Conservation (phyloP, 805 yeast genomes). For the Wickerhamomyces strasburgensis region DNA sequence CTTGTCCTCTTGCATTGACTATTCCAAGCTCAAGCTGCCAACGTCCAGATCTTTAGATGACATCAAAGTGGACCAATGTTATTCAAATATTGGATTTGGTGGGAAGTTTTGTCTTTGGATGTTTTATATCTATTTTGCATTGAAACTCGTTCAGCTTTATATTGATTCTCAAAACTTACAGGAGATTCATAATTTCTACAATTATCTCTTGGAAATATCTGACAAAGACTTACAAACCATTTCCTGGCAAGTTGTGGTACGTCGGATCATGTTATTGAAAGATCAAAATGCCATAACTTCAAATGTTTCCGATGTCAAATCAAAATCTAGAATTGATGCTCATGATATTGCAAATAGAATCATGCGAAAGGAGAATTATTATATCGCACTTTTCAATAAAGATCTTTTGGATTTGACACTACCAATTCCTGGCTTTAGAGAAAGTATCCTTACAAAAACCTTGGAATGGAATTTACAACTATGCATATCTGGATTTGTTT, state of each 20-base stretch:
- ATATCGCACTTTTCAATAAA: conserved; percentile 84
- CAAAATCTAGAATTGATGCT: conserved; percentile 77
- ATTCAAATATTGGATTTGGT: conserved; percentile 39
- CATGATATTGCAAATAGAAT: conserved; percentile 93
- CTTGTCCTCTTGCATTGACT: conserved; percentile 77
- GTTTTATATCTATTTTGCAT: conserved; percentile 46
- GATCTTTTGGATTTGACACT: conserved; percentile 65
- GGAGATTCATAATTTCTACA: conserved; percentile 76
- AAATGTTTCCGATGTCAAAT: conserved; percentile 51
- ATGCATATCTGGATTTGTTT: conserved; percentile 81
- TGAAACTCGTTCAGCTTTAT: conserved; percentile 51
- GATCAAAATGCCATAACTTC: conserved; percentile 68
- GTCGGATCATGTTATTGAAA: conserved; percentile 64
- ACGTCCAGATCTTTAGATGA: conserved; percentile 25
- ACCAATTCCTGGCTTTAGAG: conserved; percentile 42
- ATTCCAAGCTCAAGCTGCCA: conserved; percentile 37
- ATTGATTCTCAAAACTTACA: conserved; percentile 61
- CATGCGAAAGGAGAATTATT: conserved; percentile 91
- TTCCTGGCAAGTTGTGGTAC: conserved; percentile 85
- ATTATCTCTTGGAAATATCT: conserved; percentile 60
- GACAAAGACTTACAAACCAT: conserved; percentile 89
- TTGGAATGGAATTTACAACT: conserved; percentile 92
- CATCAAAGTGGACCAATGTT: conserved; percentile 34
- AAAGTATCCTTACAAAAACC: conserved; percentile 65
- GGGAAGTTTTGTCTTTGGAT: conserved; percentile 62